Evolutionary conservation across 805 yeast genomes (phyloP).

Genomic region (Ogataea ramenticola): DNA sequence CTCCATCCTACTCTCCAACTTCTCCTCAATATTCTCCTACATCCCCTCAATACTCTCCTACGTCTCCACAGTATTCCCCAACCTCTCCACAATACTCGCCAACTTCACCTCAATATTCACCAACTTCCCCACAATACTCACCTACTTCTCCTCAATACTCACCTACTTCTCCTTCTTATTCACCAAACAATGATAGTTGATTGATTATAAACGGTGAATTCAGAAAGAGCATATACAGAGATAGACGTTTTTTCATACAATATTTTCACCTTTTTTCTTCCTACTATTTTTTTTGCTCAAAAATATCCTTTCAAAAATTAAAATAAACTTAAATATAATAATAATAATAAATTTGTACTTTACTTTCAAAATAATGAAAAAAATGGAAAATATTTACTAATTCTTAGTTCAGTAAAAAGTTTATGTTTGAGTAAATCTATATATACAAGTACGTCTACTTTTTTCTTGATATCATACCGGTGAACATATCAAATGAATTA

Average conservation of each 20-base stretch:
- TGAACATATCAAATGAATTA: conserved; percentile 91
- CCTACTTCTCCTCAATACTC: conserved; percentile 78
- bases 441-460: conserved; percentile 8
- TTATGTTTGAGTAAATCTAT: no score
- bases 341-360: conserved; percentile 2
- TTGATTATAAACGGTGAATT: conserved; percentile 49
- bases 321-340: neutral
- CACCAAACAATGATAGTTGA: conserved; percentile 34
- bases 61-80: conserved; percentile 63
- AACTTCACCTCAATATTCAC: conserved; percentile 61
- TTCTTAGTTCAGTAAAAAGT: neutral
- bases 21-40: conserved; percentile 72
- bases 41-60: conserved; percentile 73
- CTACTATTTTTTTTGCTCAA: no score
- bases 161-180: conserved; percentile 76
- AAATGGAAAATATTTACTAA: neutral
- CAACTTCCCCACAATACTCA: conserved; percentile 73
- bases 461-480: conserved; percentile 71
- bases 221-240: no score
- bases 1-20: conserved; percentile 58
- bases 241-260: neutral
- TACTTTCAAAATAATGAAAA: neutral
- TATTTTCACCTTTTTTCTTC: conserved; percentile 29
- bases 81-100: conserved; percentile 81
- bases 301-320: no score